Percentiles rank a stretch among this genome's conserved stretches.
These are phyloP conservation scores for Mycena amicta DNA, from an alignment of 768 basidiomycete genomes.

Conservation along the genomic window DNA sequence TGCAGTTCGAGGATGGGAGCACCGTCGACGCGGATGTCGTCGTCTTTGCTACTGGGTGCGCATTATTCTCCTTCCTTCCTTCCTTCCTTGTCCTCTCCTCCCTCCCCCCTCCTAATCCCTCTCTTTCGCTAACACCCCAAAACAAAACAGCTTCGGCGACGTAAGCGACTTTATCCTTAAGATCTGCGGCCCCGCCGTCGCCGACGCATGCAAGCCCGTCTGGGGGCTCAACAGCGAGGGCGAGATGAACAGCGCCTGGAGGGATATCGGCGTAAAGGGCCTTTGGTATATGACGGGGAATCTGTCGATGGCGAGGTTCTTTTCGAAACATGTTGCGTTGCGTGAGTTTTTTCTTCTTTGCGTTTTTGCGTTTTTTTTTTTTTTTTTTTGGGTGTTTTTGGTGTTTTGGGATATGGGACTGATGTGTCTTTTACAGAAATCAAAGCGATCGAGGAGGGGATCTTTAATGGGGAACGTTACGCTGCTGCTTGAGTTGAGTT, in stretches of 20 bases:
- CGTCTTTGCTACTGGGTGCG: slow-evolving; percentile 62
- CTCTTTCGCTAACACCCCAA: too few species aligned
- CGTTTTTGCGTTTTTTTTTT: too few species aligned
- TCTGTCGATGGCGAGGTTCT: slow-evolving; percentile 62
- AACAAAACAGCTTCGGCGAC: slow-evolving; percentile 60
- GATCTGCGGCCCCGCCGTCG: slow-evolving; percentile 54
- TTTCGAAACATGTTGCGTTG: slow-evolving; percentile 67
- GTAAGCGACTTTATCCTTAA: slow-evolving; percentile 37
- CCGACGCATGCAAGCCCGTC: slow-evolving; percentile 46
- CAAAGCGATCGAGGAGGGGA: background rate
- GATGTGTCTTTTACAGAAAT: too few species aligned
- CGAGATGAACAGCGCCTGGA: slow-evolving; percentile 53
- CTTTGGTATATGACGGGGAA: slow-evolving; percentile 69
- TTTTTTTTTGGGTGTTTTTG: too few species aligned
- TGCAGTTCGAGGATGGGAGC: slow-evolving; percentile 53
- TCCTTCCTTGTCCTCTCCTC: too few species aligned
- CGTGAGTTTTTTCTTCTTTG: slow-evolving; percentile 48
- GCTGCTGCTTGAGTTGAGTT: background rate
- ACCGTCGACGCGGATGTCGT: slow-evolving; percentile 56
- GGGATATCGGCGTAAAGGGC: slow-evolving; percentile 51
- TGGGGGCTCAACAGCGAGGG: slow-evolving; percentile 72
- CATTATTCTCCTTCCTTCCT: too few species aligned
- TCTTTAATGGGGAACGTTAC: background rate
- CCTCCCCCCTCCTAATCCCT: too few species aligned
- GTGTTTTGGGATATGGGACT: too few species aligned